These are phyloP conservation scores for Grosmannia penicillata DNA, from an alignment of 2,329 filamentous ascomycete genomes.

Conservation along the genomic window DNA sequence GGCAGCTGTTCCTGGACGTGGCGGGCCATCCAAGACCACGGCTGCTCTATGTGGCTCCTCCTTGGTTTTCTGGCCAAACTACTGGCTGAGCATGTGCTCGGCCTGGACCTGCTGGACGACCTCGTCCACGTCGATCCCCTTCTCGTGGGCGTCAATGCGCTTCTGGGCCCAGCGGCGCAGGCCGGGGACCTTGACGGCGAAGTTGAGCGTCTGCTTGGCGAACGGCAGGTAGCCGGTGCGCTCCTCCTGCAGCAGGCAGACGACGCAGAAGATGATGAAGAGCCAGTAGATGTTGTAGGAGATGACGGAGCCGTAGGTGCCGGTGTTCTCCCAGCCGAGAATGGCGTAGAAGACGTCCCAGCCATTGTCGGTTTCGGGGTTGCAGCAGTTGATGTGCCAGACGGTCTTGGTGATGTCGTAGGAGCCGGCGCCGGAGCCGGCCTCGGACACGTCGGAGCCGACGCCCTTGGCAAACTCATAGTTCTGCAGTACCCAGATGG, in stretches of 20 bases:
- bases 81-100: slow-evolving; percentile 5
- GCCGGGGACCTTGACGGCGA: slow-evolving; percentile 7
- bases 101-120: slow-evolving; percentile 6
- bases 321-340: slow-evolving; percentile 78
- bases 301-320: slow-evolving; percentile 75
- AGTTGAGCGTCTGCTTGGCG: slow-evolving; percentile 4
- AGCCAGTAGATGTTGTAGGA: slow-evolving; percentile 86
- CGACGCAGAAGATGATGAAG: slow-evolving; percentile 31
- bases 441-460: slow-evolving; percentile 36
- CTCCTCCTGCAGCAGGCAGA: slow-evolving; percentile 51
- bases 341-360: slow-evolving; percentile 84
- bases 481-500: slow-evolving; percentile 57
- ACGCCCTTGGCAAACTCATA: slow-evolving; percentile 33
- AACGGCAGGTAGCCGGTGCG: slow-evolving; percentile 33
- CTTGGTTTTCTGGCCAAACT: no score
- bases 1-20: no score
- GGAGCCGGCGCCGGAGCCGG: slow-evolving; percentile 49
- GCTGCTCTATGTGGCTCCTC: no score
- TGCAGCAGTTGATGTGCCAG: slow-evolving; percentile 81
- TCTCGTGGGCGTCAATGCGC: slow-evolving; percentile 8
- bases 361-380: slow-evolving; percentile 54
- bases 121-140: slow-evolving; percentile 7
- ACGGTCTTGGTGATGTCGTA: slow-evolving; percentile 65
- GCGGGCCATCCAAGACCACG: no score
- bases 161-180: slow-evolving; percentile 10